Conservation (phyloP, 139 green algal species). For the Asterochloris erici region DNA sequence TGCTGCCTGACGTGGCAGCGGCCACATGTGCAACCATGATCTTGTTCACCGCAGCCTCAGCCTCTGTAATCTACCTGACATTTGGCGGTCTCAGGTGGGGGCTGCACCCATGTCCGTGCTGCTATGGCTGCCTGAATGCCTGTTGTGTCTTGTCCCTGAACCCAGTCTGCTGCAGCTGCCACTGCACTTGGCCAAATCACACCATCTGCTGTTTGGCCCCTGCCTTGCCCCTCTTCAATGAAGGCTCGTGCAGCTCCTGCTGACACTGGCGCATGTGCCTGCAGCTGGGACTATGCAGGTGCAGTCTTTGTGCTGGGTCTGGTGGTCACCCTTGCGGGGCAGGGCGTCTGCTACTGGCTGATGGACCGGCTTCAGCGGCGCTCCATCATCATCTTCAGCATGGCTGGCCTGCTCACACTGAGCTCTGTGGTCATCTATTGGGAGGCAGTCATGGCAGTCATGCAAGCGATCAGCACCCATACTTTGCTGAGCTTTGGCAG, state of each 20-base stretch:
- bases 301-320: slow-evolving; percentile 34
- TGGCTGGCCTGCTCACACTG: slow-evolving; percentile 28
- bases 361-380: slow-evolving; percentile 25
- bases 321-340: slow-evolving; percentile 34
- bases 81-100: slow-evolving; percentile 36
- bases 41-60: slow-evolving; percentile 48
- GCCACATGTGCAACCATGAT: slow-evolving; percentile 48
- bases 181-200: not conserved
- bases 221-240: not conserved
- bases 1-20: slow-evolving; percentile 54
- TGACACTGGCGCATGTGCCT: not conserved
- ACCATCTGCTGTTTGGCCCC: too few species aligned
- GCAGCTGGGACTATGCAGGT: slow-evolving; percentile 34
- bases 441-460: not conserved
- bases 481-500: too few species aligned
- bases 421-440: slow-evolving; percentile 12
- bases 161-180: not conserved
- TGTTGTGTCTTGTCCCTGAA: not conserved
- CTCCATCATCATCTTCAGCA: slow-evolving; percentile 30
- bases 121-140: not conserved
- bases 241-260: not conserved
- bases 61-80: slow-evolving; percentile 49
- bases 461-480: too few species aligned
- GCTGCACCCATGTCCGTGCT: not conserved
- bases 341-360: slow-evolving; percentile 30